These are phyloP conservation scores for Globisporangium iwayamae DNA, from an alignment of 352 stramenopile genomes.

Conservation along the genomic window DNA sequence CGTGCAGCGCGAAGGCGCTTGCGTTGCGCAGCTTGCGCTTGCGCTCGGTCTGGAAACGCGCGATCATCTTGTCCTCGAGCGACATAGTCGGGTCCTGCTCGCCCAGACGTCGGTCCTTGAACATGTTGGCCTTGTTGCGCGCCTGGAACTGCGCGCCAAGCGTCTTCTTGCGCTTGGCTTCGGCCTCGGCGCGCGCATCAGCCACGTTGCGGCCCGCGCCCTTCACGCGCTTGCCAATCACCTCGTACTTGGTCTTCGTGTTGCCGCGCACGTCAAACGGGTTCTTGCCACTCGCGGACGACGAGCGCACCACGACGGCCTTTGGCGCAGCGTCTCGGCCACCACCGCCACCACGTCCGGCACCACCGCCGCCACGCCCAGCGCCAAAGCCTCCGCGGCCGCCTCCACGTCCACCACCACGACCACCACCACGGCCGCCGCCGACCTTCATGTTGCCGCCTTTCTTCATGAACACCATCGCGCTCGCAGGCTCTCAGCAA, in stretches of 20 bases:
- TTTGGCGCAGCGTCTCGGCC: constrained; percentile 19
- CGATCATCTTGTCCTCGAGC: constrained; percentile 92
- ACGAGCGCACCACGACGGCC: constrained; percentile 17
- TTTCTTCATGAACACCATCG: constrained; percentile 44
- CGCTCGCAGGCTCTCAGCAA: background rate
- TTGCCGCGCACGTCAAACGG: constrained; percentile 90
- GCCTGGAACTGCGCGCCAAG: constrained; percentile 75
- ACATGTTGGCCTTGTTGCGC: constrained; percentile 88
- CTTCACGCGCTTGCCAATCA: constrained; percentile 88
- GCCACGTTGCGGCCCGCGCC: constrained; percentile 87
- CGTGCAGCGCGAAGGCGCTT: constrained; percentile 66
- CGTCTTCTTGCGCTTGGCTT: constrained; percentile 83
- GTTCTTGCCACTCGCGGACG: constrained; percentile 46
- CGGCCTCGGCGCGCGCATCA: constrained; percentile 73
- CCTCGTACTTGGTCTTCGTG: constrained; percentile 85
- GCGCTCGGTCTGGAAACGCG: constrained; percentile 85
- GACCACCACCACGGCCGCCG: constrained; percentile 8
- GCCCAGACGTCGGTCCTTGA: constrained; percentile 82
- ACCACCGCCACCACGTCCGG: constrained; percentile 3
- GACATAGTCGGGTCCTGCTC: constrained; percentile 83
- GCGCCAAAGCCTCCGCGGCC: constrained; percentile 19
- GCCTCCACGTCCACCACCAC: constrained; percentile 10
- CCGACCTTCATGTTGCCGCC: constrained; percentile 38
- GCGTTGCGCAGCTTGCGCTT: constrained; percentile 84
- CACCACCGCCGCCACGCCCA: constrained; percentile 1